Evolutionary conservation across 306 rosid species (phyloP).

Genomic region (Trichosanthes cucumerina): DNA sequence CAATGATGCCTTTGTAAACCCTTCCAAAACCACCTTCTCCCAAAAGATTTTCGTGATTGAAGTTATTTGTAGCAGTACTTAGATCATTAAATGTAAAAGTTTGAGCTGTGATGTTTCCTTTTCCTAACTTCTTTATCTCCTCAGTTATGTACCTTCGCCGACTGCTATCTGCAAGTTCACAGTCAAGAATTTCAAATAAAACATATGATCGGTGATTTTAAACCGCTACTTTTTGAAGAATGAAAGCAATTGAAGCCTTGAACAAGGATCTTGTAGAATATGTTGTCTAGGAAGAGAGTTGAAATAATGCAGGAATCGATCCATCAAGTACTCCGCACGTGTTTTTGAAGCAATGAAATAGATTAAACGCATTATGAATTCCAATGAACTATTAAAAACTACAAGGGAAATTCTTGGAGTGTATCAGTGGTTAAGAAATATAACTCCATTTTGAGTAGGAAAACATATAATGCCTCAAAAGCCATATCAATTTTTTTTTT

Average conservation of each 20-base stretch:
- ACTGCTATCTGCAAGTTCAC: constrained; percentile 29
- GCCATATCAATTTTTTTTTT: no score
- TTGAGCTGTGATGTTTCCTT: constrained; percentile 57
- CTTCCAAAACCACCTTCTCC: constrained; percentile 97
- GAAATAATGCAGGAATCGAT: neutral
- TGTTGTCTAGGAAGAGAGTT: neutral
- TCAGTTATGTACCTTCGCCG: constrained; percentile 38
- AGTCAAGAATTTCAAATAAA: neutral
- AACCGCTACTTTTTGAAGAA: neutral
- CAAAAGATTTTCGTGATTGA: constrained; percentile 43
- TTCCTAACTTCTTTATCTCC: constrained; percentile 50
- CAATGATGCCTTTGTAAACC: constrained; percentile 61
- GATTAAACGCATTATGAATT: neutral
- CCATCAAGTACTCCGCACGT: neutral
- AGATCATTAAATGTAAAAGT: constrained; percentile 47
- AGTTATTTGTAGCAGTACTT: constrained; percentile 59
- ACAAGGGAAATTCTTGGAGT: neutral
- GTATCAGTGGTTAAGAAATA: neutral
- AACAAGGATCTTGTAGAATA: neutral
- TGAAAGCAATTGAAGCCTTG: neutral
- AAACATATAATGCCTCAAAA: neutral
- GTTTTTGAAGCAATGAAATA: neutral
- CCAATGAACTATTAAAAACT: neutral
- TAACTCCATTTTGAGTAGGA: neutral
- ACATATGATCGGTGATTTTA: neutral